These are phyloP conservation scores for Quercus engelmannii DNA, from an alignment of 306 rosid species.

Conservation along the genomic window DNA sequence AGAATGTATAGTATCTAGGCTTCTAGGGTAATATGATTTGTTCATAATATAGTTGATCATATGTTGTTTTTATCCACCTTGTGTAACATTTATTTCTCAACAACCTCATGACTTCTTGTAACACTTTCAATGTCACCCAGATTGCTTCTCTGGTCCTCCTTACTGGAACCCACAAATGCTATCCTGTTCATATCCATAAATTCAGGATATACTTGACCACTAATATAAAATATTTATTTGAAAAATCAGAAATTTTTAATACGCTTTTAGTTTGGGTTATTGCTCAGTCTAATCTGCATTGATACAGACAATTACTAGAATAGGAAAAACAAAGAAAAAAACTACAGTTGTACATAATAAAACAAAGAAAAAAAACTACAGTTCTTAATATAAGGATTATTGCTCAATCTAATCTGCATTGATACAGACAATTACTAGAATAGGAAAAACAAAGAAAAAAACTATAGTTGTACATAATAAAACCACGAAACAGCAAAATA, in stretches of 20 bases:
- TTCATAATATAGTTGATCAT: too few relatives aligned
- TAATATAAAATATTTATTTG: neutral
- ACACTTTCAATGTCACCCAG: neutral
- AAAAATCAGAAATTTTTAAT: too few relatives aligned
- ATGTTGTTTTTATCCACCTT: too few relatives aligned
- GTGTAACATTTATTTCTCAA: too few relatives aligned
- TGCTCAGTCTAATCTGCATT: neutral
- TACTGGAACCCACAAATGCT: neutral
- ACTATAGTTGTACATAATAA: neutral
- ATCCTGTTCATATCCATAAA: neutral
- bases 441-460: neutral
- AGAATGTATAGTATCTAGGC: too few relatives aligned
- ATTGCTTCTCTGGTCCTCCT: neutral
- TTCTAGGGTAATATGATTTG: too few relatives aligned
- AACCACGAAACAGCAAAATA: neutral
- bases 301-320: too few relatives aligned
- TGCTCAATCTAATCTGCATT: neutral
- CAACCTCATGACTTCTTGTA: too few relatives aligned
- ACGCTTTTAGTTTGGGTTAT: neutral
- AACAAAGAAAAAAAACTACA: neutral
- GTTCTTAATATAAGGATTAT: neutral
- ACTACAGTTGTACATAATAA: neutral
- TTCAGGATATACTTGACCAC: neutral
- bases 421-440: too few relatives aligned
- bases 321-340: neutral